These are phyloP conservation scores for Blastobotrys robertii DNA, from an alignment of 805 yeast species.

Conservation along the genomic window DNA sequence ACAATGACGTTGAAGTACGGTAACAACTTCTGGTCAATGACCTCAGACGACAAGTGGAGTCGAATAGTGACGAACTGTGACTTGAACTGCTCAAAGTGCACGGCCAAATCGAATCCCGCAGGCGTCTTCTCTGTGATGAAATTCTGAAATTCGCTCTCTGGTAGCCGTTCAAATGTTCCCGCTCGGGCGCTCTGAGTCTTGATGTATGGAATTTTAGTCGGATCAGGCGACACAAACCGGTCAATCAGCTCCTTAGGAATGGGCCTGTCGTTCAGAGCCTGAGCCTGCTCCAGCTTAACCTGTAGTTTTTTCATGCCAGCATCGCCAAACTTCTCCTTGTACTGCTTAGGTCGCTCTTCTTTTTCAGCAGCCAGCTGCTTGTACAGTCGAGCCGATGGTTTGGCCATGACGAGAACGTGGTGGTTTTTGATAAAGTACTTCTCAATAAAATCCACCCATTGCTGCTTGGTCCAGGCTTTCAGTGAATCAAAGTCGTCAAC, in stretches of 20 bases:
- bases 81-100: constrained; percentile 70
- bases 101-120: constrained; percentile 47
- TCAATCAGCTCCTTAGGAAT: constrained; percentile 62
- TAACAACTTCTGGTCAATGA: constrained; percentile 41
- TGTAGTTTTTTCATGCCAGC: constrained; percentile 48
- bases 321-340: constrained; percentile 45
- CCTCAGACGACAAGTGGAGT: constrained; percentile 47
- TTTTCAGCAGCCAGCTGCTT: constrained; percentile 41
- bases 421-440: constrained; percentile 49
- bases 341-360: constrained; percentile 38
- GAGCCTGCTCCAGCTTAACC: constrained; percentile 49
- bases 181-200: constrained; percentile 54
- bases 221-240: constrained; percentile 63
- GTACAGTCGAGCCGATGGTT: constrained; percentile 59
- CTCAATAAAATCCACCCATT: constrained; percentile 56
- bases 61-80: constrained; percentile 71
- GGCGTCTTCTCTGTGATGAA: constrained; percentile 6
- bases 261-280: constrained; percentile 55
- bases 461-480: constrained; percentile 46
- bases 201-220: constrained; percentile 63
- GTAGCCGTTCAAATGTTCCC: constrained; percentile 31
- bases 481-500: constrained; percentile 53
- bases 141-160: constrained; percentile 17
- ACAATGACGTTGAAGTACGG: constrained; percentile 56
- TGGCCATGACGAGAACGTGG: constrained; percentile 57